Percentiles rank a stretch among this genome's conserved stretches.
Evolutionary conservation across 805 yeast genomes (phyloP).

Genomic region (Pichia membranifaciens): DNA sequence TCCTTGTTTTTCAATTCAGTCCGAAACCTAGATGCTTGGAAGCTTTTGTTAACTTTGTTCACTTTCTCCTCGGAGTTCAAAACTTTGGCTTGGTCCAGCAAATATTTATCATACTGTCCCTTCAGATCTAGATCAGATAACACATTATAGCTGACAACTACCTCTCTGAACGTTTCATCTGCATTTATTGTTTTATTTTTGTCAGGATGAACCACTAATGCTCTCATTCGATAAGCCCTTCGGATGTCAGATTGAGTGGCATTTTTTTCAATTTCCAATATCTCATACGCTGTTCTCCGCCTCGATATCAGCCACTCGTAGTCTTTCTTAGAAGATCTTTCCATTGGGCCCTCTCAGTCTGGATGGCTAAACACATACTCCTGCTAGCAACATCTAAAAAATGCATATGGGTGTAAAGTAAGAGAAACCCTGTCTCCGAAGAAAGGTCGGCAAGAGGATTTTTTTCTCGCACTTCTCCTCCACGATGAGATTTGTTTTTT

Average conservation of each 20-base stretch:
- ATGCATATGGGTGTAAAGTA: too few relatives aligned
- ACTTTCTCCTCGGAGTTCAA: not conserved
- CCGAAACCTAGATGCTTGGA: slow-evolving; percentile 1
- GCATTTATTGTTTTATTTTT: slow-evolving; percentile 28
- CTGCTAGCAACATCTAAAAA: too few relatives aligned
- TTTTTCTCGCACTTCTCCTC: too few relatives aligned
- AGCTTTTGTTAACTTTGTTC: too few relatives aligned
- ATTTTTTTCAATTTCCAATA: slow-evolving; percentile 10
- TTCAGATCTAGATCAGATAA: slow-evolving; percentile 18
- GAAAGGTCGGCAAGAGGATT: not conserved
- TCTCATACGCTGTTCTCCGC: slow-evolving; percentile 14
- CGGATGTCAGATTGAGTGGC: slow-evolving; percentile 16
- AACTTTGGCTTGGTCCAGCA: slow-evolving; percentile 2
- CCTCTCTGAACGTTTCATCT: slow-evolving; percentile 25
- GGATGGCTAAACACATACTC: too few relatives aligned
- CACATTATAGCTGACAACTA: slow-evolving; percentile 25
- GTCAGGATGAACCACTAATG: slow-evolving; percentile 32
- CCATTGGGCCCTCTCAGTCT: too few relatives aligned
- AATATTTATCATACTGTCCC: slow-evolving; percentile 20
- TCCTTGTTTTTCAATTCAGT: slow-evolving; percentile 6
- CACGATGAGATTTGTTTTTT: too few relatives aligned
- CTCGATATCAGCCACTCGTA: slow-evolving; percentile 16
- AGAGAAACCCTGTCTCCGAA: not conserved
- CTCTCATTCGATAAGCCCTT: slow-evolving; percentile 28
- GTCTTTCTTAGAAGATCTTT: slow-evolving; percentile 9